These are phyloP conservation scores for Hypholoma fasciculare DNA, from an alignment of 768 basidiomycete genomes.

Conservation along the genomic window DNA sequence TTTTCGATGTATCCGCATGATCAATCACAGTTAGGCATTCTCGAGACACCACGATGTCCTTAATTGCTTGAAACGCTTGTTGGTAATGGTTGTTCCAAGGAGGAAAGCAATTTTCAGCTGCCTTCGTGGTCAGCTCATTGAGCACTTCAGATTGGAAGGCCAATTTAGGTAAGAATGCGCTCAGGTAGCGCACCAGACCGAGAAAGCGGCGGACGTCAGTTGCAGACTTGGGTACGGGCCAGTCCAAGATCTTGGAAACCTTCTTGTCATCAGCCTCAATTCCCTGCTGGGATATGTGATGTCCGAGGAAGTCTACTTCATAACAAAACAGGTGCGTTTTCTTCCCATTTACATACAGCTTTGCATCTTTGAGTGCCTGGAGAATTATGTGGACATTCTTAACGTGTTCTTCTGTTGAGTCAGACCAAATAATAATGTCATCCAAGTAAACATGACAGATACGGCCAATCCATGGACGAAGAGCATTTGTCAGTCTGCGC, in stretches of 20 bases:
- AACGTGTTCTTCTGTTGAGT: constrained; percentile 9
- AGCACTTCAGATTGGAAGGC: constrained; percentile 1
- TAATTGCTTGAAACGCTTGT: constrained; percentile 11
- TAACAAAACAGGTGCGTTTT: constrained; percentile 18
- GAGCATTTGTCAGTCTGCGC: constrained; percentile 17
- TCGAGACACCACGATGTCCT: constrained; percentile 7
- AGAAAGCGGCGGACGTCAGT: constrained; percentile 15
- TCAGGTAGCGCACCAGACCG: constrained; percentile 17
- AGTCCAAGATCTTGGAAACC: constrained; percentile 24
- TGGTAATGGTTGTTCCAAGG: constrained; percentile 3
- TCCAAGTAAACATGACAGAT: constrained; percentile 27
- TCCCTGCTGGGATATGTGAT: constrained; percentile 35
- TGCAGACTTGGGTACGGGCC: constrained; percentile 21
- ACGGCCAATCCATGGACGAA: constrained; percentile 22
- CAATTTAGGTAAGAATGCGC: constrained; percentile 12
- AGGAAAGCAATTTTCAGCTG: constrained; percentile 9
- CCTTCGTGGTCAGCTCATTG: constrained; percentile 9
- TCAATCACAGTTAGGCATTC: constrained; percentile 18
- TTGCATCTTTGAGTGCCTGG: not conserved
- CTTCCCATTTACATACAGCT: constrained; percentile 12
- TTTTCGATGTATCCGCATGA: constrained; percentile 11
- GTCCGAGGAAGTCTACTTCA: constrained; percentile 30
- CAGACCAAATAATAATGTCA: constrained; percentile 25
- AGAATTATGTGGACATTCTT: constrained; percentile 5
- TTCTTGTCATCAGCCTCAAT: constrained; percentile 23